These are phyloP conservation scores for Exophiala aquamarina DNA, from an alignment of 2,329 filamentous ascomycete genomes.

Conservation along the genomic window DNA sequence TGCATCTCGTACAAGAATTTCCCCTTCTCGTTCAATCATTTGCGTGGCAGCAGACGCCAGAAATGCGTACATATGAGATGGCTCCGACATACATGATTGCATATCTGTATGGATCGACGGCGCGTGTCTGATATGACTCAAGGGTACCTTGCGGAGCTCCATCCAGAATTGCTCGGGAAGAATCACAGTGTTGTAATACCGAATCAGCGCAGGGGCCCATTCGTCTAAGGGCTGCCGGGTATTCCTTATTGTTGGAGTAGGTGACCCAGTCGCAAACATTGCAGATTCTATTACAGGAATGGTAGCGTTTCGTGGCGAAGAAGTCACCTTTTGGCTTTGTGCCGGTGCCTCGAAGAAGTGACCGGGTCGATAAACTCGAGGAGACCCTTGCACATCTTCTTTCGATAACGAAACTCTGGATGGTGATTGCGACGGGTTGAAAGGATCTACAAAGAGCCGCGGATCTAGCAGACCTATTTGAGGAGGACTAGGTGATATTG, in stretches of 20 bases:
- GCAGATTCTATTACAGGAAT: neutral
- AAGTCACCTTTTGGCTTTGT: too few species aligned
- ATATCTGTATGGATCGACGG: conserved; percentile 22
- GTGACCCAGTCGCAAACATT: conserved; percentile 1
- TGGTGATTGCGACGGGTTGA: conserved; percentile 8
- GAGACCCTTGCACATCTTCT: conserved; percentile 5
- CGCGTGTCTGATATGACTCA: conserved; percentile 21
- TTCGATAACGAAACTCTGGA: neutral
- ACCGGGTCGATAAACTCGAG: conserved; percentile 10
- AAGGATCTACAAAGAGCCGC: conserved; percentile 16
- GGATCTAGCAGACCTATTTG: conserved; percentile 12
- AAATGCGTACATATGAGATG: conserved; percentile 24
- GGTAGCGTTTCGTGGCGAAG: conserved; percentile 1
- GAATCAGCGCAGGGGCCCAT: conserved; percentile 24
- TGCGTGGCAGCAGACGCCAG: conserved; percentile 18
- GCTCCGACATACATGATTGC: conserved; percentile 22
- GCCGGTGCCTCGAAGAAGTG: conserved; percentile 11
- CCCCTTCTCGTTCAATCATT: conserved; percentile 20
- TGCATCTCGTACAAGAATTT: conserved; percentile 18
- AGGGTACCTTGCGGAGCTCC: conserved; percentile 17
- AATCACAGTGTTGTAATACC: conserved; percentile 19
- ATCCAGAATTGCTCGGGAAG: conserved; percentile 24
- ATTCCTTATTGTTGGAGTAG: conserved; percentile 7
- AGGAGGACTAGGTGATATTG: conserved; percentile 11
- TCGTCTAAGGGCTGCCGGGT: conserved; percentile 13